phyloP scores from a whole-genome alignment of 768 basidiomycete species.

The Collybia nuda region DNA sequence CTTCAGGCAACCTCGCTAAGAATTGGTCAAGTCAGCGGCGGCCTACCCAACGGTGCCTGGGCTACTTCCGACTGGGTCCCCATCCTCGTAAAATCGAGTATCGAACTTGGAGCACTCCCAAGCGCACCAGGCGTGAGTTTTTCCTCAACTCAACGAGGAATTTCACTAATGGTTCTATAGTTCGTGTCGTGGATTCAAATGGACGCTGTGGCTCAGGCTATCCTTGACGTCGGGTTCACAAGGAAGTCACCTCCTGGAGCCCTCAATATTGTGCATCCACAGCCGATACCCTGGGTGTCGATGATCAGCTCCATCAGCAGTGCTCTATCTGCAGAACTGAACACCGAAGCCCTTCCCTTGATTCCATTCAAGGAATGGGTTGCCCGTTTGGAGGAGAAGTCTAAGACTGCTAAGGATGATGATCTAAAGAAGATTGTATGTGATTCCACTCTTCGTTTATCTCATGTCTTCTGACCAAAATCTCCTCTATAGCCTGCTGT shows the following conservation, averaged over 20 bases:
- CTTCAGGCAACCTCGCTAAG: conserved; percentile 36
- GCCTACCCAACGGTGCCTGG: conserved; percentile 39
- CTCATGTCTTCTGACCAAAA: too few species aligned
- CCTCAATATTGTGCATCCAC: conserved; percentile 38
- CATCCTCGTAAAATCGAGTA: conserved; percentile 34
- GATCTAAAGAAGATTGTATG: conserved; percentile 8
- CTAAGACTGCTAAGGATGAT: conserved; percentile 1
- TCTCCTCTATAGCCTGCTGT: conserved; percentile 25
- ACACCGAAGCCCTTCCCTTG: not conserved
- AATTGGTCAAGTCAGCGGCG: conserved; percentile 47
- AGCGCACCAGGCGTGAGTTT: conserved; percentile 30
- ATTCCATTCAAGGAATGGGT: conserved; percentile 17
- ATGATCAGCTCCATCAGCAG: conserved; percentile 25
- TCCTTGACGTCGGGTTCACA: conserved; percentile 27
- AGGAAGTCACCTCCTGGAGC: conserved; percentile 19
- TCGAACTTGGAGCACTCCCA: conserved; percentile 25
- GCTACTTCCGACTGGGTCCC: conserved; percentile 47
- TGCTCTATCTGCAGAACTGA: not conserved
- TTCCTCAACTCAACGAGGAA: not conserved
- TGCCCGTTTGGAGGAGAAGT: conserved; percentile 8
- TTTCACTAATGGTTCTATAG: conserved; percentile 16
- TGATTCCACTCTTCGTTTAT: not conserved
- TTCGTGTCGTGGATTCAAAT: conserved; percentile 42
- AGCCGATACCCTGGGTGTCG: conserved; percentile 27
- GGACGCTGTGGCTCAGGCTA: conserved; percentile 31